Base-by-base conservation (phyloP, 1,139 yeast genomes). In the Saccharomyces hybrid region DNA sequence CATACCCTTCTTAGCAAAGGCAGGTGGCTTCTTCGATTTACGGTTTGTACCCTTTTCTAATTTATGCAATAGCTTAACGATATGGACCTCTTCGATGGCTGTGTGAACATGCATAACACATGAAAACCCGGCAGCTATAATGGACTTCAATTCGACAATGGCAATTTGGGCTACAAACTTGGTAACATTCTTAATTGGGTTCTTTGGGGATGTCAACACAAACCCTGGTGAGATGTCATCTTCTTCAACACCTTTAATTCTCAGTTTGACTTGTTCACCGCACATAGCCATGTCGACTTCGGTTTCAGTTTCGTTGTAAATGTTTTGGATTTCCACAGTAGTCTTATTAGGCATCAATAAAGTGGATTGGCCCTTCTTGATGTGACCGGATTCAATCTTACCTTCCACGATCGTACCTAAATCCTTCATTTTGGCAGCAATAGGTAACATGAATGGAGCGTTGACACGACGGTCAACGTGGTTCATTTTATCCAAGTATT, bases 41-140 rank as follows among this genome's bases (percentile, higher is more conserved):
- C 96, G 86, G 79, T 91, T 91, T 55, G 99, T 91, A 60, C 97
- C 97, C 78, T 87, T 91, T 73, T 93, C 96, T 68, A 93, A 79
- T 75, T 91, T 90, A 76, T 93, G 98, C 71, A 91, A 79, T 72
- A 93, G 81, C 68, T 85, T 84, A 53, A 85, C 79, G 70, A 93
- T 82, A 48, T 80, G 80, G 55, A 93, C 96, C 75, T 93, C 99
- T 75, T 93, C 98, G 67, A 93, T 89, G 54, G 99, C 98, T 52
- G 99, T 89, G 77, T 95, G 99, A 67, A 93, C 86, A 70, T 93
- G 99, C 97, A 93, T 91, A 57, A 93, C 97, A 81, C 99, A 93
- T 11, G 96, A 84, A 77, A 85, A 93, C 59, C 99, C 99, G 54
- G 95, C 84, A 9, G 99, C 88, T 70, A 93, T 79, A 69, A 93